phyloP scores from a whole-genome alignment of 768 basidiomycete species.

The Hebeloma cylindrosporum region DNA sequence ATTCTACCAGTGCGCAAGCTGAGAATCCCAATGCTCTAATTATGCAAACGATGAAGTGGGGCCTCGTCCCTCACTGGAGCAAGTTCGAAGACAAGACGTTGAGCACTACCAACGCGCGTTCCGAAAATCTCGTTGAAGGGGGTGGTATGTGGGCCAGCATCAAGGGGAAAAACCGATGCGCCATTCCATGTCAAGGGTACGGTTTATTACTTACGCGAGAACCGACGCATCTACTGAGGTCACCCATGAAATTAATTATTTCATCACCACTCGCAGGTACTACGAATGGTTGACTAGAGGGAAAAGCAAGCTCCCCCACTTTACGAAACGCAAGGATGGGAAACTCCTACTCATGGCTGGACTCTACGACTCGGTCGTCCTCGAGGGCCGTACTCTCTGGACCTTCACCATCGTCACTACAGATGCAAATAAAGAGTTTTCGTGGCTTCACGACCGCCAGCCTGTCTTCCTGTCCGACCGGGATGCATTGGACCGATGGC shows the following conservation, averaged over 20 bases:
- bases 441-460: constrained; percentile 91
- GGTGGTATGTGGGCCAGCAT: constrained; percentile 85
- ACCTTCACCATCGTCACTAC: constrained; percentile 93
- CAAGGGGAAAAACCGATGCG: constrained; percentile 80
- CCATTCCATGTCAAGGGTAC: constrained; percentile 64
- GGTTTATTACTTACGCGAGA: constrained; percentile 5
- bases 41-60: constrained; percentile 89
- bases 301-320: constrained; percentile 78
- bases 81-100: constrained; percentile 70
- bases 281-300: constrained; percentile 94
- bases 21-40: constrained; percentile 35
- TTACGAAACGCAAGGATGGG: constrained; percentile 65
- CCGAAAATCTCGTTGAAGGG: constrained; percentile 74
- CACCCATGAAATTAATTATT: no score
- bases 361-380: constrained; percentile 72
- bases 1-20: no score
- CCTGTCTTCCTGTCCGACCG: constrained; percentile 73
- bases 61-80: constrained; percentile 81
- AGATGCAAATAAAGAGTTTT: constrained; percentile 60
- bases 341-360: constrained; percentile 84
- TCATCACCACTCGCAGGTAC: constrained; percentile 51
- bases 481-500: constrained; percentile 69
- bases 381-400: constrained; percentile 64
- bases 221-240: constrained; percentile 5
- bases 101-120: constrained; percentile 88